Evolutionary conservation across 2,329 filamentous ascomycete genomes (phyloP), one percentile per base, ranked within the genome.

Genomic region (Pseudopyricularia cyperi): DNA sequence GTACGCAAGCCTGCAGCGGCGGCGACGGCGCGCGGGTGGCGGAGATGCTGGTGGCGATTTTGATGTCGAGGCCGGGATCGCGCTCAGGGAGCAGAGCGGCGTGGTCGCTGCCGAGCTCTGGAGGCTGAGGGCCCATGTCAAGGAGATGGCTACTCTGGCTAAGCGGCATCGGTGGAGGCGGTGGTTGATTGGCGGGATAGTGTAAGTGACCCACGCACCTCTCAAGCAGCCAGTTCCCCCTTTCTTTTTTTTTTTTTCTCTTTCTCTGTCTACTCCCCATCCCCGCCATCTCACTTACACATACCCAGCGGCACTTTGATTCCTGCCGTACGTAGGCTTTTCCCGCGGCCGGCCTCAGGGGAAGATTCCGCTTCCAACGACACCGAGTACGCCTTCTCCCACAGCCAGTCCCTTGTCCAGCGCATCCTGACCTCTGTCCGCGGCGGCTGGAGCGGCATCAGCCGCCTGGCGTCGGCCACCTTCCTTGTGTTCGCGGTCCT

Each of bases 341-440:
- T 77, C 62, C 71, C 72, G 15, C 69, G 74, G 15, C 63, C 67
- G 14, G 54, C 61, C 11, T 61, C 68, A 14, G 65, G 69, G 14
- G 65, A 68, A 51, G 63, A 64, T 3, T 61, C 66, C 7, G 62
- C 69, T 1, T 60, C 70, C 55, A 79, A 76, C 61, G 69, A 73
- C 56, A 81, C 77, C 26, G 77, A 80, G 64, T 76, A 80, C 58
- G 77, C 77, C 30, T 80, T 79, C 60, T 64, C 62, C 26, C 69
- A 68, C 57, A 76, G 74, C 62, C 72, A 71, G 61, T 66, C 68
- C 2, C 68, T 80, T 4, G 63, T 80, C 28, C 58, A 68, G 3
- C 71, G 76, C 50, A 76, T 80, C 58, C 66, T 73, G 52, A 62
- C 66, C 46, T 67, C 69, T 7, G 61, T 75, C 1, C 63, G 69